These are phyloP conservation scores for Dioszegia crocea DNA, from an alignment of 768 basidiomycete genomes.

Conservation along the genomic window DNA sequence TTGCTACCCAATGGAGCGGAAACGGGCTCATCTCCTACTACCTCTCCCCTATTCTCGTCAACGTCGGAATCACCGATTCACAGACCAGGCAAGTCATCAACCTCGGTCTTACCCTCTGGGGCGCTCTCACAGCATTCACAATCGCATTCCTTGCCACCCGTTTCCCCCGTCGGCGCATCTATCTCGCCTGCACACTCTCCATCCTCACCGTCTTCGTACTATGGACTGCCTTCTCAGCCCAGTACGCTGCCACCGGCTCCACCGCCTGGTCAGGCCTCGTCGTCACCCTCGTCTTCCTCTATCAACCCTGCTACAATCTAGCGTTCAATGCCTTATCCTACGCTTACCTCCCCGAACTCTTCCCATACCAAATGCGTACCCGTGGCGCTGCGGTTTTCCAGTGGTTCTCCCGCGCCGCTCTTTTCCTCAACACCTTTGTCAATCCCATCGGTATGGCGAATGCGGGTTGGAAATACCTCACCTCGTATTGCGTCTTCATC, in stretches of 20 bases:
- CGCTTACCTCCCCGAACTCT: conserved; percentile 66
- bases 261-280: conserved; percentile 8
- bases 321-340: conserved; percentile 17
- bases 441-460: conserved; percentile 63
- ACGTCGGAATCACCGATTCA: conserved; percentile 47
- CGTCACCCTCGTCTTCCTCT: conserved; percentile 23
- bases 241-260: conserved; percentile 10
- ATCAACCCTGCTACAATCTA: conserved; percentile 14
- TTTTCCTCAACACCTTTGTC: conserved; percentile 65
- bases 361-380: conserved; percentile 63
- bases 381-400: conserved; percentile 63
- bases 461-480: conserved; percentile 61
- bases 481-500: conserved; percentile 56
- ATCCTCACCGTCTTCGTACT: conserved; percentile 22
- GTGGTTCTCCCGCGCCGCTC: conserved; percentile 57
- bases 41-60: conserved; percentile 64
- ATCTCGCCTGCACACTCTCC: conserved; percentile 10
- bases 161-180: conserved; percentile 10
- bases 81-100: conserved; percentile 16
- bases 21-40: conserved; percentile 55
- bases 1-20: conserved; percentile 21
- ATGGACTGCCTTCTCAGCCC: conserved; percentile 52
- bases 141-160: conserved; percentile 9
- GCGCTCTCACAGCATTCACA: conserved; percentile 7
- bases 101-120: conserved; percentile 15